Base-by-base conservation (phyloP, 371 early-diverging fungal genomes). In the Mortierella sp. region DNA sequence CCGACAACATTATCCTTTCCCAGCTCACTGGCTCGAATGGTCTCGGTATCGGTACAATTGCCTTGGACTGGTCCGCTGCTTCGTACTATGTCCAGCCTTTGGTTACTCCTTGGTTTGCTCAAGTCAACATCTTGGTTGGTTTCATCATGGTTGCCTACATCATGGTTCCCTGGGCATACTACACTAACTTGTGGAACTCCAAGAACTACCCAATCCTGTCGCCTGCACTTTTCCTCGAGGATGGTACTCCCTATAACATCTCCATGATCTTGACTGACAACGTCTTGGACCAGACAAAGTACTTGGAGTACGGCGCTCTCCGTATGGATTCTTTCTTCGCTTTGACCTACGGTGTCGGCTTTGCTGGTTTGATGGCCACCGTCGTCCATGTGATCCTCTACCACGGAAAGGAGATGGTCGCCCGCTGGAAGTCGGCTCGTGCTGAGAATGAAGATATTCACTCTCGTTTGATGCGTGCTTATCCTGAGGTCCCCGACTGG, bases 401-500 rank as follows among this genome's bases (percentile, higher is more conserved):
- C 75, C 86, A 93, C 62, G 87, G 91, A 45, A 62, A 76, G 52
- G 89, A 90, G 47, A 91, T 91, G 51, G 72, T 83, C 30, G 65
- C 61, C 48, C 88, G 88, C 29, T 85, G 85, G 77, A 84, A 83
- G 55, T 82, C 72, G 18, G 55, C 72, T 16, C 77, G 72, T 4
- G 44, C 57, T 55, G 26, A 55, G 87, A 87, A 60, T 37, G 68
- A 74, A 19, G 74, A 74, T 76, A 87, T 93, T 28, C 93, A 93
- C 64, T 75, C 83, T 62, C 86, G 85, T 60, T 76, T 93, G 74
- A 92, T 92, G 93, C 86, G 86, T 23, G 83, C 72, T 11, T 92
- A 92, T 64, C 84, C 84, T n/a, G 90, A 91, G 71, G 86, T 88
- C 7, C 89, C 89, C 15, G 77, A 83, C 48, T 84, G 83, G 83